Conservation (phyloP, 2,329 filamentous ascomycete species). For the Metarhizium robertsii region DNA sequence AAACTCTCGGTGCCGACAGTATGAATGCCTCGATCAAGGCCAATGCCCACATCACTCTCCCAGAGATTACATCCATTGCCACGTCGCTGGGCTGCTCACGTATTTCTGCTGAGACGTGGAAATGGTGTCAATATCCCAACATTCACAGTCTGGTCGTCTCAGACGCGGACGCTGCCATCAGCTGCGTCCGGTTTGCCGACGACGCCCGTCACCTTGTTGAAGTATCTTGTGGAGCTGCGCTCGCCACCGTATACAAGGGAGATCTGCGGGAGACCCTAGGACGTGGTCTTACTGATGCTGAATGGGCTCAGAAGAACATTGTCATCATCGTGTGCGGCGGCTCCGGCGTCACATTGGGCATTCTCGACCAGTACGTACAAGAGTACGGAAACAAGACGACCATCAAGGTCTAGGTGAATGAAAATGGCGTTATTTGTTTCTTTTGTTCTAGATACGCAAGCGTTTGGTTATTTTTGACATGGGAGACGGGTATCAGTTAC, state of each 20-base stretch:
- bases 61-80: conserved; percentile 65
- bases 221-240: conserved; percentile 71
- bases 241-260: conserved; percentile 59
- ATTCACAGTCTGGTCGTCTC: conserved; percentile 27
- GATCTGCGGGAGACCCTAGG: conserved; percentile 53
- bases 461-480: not conserved
- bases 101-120: conserved; percentile 60
- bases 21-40: conserved; percentile 53
- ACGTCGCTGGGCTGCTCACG: conserved; percentile 63
- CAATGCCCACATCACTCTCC: conserved; percentile 50
- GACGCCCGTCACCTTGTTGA: conserved; percentile 78
- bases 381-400: conserved; percentile 26
- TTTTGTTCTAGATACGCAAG: conserved; percentile 1
- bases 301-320: conserved; percentile 59
- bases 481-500: not conserved
- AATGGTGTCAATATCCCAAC: conserved; percentile 44
- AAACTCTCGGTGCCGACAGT: conserved; percentile 66
- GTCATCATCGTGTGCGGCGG: conserved; percentile 83
- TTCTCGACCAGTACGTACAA: conserved; percentile 49
- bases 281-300: conserved; percentile 37
- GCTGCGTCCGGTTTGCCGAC: conserved; percentile 67
- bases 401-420: conserved; percentile 18
- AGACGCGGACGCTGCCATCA: conserved; percentile 65
- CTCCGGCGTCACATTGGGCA: conserved; percentile 53
- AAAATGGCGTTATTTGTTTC: conserved; percentile 1